Evolutionary conservation across 1,284 basidiomycete genomes (phyloP).

Genomic region (Microbotryum scabiosae): DNA sequence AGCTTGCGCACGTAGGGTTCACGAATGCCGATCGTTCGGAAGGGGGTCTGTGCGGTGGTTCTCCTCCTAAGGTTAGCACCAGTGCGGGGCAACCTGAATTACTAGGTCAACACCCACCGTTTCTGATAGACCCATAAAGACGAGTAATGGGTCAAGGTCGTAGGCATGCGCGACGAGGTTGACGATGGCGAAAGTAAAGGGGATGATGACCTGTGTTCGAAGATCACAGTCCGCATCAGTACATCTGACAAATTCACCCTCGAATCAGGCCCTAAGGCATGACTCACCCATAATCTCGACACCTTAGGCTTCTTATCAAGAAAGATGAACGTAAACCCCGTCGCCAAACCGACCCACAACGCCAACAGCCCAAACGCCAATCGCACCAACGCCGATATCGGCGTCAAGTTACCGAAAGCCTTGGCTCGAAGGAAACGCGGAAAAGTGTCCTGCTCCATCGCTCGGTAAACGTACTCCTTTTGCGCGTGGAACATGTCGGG

Average conservation of each 20-base stretch:
- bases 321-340: constrained; percentile 86
- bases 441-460: constrained; percentile 97
- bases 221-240: constrained; percentile 25
- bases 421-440: constrained; percentile 90
- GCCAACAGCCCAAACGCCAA: constrained; percentile 69
- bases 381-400: constrained; percentile 73
- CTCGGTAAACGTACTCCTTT: constrained; percentile 94
- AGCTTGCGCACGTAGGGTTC: constrained; percentile 89
- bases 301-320: constrained; percentile 81
- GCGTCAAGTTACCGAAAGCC: constrained; percentile 93
- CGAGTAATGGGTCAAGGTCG: constrained; percentile 78
- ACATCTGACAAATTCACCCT: background rate
- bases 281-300: constrained; percentile 84
- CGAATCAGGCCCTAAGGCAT: background rate
- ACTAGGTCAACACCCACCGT: constrained; percentile 46
- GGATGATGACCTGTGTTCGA: constrained; percentile 69
- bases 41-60: constrained; percentile 52
- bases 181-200: constrained; percentile 81
- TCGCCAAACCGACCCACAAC: constrained; percentile 84
- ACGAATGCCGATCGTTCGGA: constrained; percentile 76
- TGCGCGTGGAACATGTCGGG: constrained; percentile 96
- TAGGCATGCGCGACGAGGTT: constrained; percentile 91
- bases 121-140: constrained; percentile 74
- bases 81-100: background rate
- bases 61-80: background rate